Base-by-base conservation (phyloP, 768 basidiomycete genomes). In the Rhodotorula taiwanensis region DNA sequence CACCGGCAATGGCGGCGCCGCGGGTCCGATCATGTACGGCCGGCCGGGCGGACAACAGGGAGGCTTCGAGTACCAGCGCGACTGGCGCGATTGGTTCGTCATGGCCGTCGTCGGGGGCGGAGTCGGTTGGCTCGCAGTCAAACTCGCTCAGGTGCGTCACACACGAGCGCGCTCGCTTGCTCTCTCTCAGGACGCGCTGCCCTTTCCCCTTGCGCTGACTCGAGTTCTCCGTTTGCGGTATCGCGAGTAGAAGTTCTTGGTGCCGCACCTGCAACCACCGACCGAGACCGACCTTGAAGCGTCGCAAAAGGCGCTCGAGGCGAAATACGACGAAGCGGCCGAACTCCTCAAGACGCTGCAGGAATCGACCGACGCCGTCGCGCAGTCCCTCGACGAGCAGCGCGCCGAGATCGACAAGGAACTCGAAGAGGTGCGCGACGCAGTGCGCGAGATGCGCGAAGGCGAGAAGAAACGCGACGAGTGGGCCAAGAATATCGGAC, bases 11-110 rank as follows among this genome's bases (percentile, higher is more conserved):
- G 27, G 45, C 16, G n/a, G n/a, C 16, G 36, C n/a, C 27, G 10
- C 55, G 8, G 61, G 27, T 3, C 57, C 55, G 27, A 48, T 58
- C 70, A 39, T 39, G 36, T 16, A 16, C 36, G n/a, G n/a, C n/a
- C n/a, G 55, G 44, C 53, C 41, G 23, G 9, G 14, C 34, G 60
- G 55, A 45, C 57, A 53, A 56, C 27, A 42, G n/a, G n/a, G n/a
- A n/a, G 18, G 34, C 9, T 14, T 23, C n/a, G 66, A 70, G 57
- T 69, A 76, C 54, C 73, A 62, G 42, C 31, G 54, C 7, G 94
- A 98, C 75, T 99, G 95, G 95, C 81, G 93, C 61, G 95, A 99
- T 77, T 90, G 94, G 76, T 99, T 98, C 93, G 93, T 99, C 72
- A 89, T 93, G 74, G 86, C 87, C 18, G 86, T 97, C 39, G 79